Percentiles rank a stretch among this genome's conserved stretches.
phyloP scores from a whole-genome alignment of 1,139 yeast genomes.

The Kluyveromyces sp. region DNA sequence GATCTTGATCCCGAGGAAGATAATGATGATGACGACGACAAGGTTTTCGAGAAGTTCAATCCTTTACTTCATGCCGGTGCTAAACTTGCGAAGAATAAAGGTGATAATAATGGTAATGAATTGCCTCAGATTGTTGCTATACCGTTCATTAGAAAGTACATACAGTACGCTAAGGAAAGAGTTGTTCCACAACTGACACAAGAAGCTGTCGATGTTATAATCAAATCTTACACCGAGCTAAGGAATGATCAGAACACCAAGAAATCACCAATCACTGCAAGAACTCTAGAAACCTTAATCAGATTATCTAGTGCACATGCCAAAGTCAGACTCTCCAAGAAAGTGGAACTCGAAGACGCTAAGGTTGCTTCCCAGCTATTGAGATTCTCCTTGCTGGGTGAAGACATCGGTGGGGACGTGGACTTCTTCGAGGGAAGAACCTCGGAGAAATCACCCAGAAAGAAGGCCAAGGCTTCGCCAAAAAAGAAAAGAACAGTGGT shows the following conservation, averaged over 20 bases:
- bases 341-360: slow-evolving; percentile 74
- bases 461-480: slow-evolving; percentile 22
- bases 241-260: slow-evolving; percentile 78
- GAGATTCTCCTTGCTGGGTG: slow-evolving; percentile 69
- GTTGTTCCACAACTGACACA: slow-evolving; percentile 73
- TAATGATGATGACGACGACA: slow-evolving; percentile 36
- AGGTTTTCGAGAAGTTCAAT: slow-evolving; percentile 74
- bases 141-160: slow-evolving; percentile 82
- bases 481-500: slow-evolving; percentile 11
- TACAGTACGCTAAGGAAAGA: slow-evolving; percentile 91
- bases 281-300: slow-evolving; percentile 93
- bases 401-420: slow-evolving; percentile 30
- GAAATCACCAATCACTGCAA: slow-evolving; percentile 94
- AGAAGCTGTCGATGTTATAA: slow-evolving; percentile 76
- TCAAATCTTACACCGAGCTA: slow-evolving; percentile 68
- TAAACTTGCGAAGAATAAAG: slow-evolving; percentile 31
- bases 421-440: slow-evolving; percentile 23
- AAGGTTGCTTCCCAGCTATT: slow-evolving; percentile 78
- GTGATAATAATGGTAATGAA: slow-evolving; percentile 37
- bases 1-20: slow-evolving; percentile 34
- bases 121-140: slow-evolving; percentile 64
- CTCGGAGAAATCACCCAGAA: slow-evolving; percentile 31
- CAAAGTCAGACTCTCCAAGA: slow-evolving; percentile 74
- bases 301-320: slow-evolving; percentile 98
- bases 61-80: slow-evolving; percentile 81